phyloP scores from a whole-genome alignment of 2,329 filamentous ascomycete species.

The Paracorniculantispora psalliotae region DNA sequence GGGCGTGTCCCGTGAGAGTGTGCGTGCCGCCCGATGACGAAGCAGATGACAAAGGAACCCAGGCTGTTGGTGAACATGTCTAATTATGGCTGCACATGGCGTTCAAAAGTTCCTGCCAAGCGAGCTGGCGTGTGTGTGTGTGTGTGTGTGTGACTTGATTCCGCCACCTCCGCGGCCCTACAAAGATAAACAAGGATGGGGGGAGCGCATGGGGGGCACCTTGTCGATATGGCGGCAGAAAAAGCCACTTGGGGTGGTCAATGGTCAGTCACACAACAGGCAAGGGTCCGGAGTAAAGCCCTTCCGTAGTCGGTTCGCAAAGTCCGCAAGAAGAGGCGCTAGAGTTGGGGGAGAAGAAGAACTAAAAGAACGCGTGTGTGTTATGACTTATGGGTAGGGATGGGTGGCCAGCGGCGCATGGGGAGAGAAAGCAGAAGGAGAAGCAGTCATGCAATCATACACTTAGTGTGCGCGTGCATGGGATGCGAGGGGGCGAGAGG shows the following conservation, averaged over 20 bases:
- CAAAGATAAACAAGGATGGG: neutral
- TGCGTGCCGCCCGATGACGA: neutral
- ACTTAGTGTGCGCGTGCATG: too few species aligned
- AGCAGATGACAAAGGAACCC: conserved; percentile 4
- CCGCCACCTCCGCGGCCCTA: neutral
- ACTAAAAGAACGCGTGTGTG: too few species aligned
- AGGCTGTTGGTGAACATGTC: neutral
- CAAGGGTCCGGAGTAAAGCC: neutral
- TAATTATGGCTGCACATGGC: neutral
- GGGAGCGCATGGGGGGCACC: neutral
- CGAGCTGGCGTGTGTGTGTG: too few species aligned
- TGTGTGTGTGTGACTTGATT: too few species aligned
- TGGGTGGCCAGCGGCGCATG: too few species aligned
- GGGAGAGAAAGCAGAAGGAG: too few species aligned
- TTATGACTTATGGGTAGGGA: neutral
- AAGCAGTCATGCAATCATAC: too few species aligned
- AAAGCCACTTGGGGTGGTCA: neutral
- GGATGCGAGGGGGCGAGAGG: too few species aligned
- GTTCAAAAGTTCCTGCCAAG: conserved; percentile 2
- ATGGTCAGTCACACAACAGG: neutral
- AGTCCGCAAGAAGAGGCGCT: neutral
- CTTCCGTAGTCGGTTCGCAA: neutral
- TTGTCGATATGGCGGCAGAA: conserved; percentile 5
- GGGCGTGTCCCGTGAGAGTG: neutral
- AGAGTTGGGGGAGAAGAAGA: neutral